phyloP scores from a whole-genome alignment of 225 moss, liverwort and hornwort species.

The Pseudisothecium myosuroides region DNA sequence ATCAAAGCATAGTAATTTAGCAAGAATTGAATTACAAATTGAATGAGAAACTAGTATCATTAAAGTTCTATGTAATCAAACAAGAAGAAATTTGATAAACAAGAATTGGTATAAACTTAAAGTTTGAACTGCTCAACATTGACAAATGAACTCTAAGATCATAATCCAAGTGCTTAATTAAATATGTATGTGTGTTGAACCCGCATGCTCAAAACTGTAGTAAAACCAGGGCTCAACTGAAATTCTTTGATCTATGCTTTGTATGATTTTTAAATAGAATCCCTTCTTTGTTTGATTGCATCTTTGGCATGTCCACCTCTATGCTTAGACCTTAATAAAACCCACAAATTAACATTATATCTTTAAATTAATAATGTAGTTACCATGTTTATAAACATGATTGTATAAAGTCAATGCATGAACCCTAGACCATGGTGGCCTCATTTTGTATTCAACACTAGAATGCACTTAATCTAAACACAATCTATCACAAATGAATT shows the following conservation, averaged over 20 bases:
- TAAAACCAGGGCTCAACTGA: neutral
- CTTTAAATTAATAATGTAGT: neutral
- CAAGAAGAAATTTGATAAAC: neutral
- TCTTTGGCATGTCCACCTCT: neutral
- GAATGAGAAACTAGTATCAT: neutral
- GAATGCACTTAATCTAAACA: neutral
- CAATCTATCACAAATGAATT: neutral
- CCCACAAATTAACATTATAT: neutral
- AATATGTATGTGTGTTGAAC: neutral
- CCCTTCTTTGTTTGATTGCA: neutral
- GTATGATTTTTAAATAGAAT: neutral
- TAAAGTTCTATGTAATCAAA: neutral
- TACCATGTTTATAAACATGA: neutral
- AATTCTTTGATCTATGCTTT: neutral
- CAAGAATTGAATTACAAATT: neutral
- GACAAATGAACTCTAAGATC: neutral
- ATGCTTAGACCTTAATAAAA: neutral
- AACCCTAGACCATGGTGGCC: neutral
- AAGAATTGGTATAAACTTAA: neutral
- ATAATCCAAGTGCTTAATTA: neutral
- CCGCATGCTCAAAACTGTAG: fast-evolving
- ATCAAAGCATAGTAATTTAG: neutral
- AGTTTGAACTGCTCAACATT: neutral
- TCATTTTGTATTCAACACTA: neutral
- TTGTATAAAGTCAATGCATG: neutral